Evolutionary conservation across 2,329 filamentous ascomycete genomes (phyloP), one percentile per base, ranked within the genome.

Genomic region (Microcyclosporella mali): DNA sequence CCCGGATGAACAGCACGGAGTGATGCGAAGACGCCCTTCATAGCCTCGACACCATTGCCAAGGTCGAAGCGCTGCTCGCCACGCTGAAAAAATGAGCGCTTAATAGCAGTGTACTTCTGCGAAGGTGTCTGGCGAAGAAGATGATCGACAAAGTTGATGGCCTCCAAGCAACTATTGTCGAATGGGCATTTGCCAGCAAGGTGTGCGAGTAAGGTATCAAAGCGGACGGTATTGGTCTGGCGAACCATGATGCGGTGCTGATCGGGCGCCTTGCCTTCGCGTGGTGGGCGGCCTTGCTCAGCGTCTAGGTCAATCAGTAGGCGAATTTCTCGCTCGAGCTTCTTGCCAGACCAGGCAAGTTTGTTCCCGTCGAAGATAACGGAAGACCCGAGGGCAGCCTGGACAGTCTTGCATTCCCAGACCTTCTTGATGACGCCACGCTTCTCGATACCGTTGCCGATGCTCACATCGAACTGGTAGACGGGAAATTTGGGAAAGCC

Each of bases 61-160:
- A 95, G 74, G 3, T 72, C 65, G 6, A 62, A 61, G 33, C 59
- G 65, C 0, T 70, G 65, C 16, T 72, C 59, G 2, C 74, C 74
- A 1, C 69, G 66, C 30, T 79, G 70, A 65, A 94, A 97, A 60
- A 95, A 94, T 6, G 82, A 87, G 10, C 89, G 80, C 64, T 88
- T 90, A 64, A 95, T 84, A 0, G 79, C 66, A 0, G 82, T 71
- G 56, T 87, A 79, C 2, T 72, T 67, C 56, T 79, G 68, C 0
- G 82, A 82, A 0, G 92, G 88, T n/a, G 70, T 74, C 63, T 94
- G 81, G 3, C 92, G 85, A 42, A 98, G 72, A 6, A 90, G 71
- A 59, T 98, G 92, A 51, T 98, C 92, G 3, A 95, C 71, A 58
- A 95, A 95, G 61, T 85, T 95, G 64, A 97, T 78, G 11, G 85